A percentile compares a stretch with the other conserved stretches of the same genome.
Conservation (phyloP, 768 basidiomycete genomes). For the Aureoboletus auriporus region DNA sequence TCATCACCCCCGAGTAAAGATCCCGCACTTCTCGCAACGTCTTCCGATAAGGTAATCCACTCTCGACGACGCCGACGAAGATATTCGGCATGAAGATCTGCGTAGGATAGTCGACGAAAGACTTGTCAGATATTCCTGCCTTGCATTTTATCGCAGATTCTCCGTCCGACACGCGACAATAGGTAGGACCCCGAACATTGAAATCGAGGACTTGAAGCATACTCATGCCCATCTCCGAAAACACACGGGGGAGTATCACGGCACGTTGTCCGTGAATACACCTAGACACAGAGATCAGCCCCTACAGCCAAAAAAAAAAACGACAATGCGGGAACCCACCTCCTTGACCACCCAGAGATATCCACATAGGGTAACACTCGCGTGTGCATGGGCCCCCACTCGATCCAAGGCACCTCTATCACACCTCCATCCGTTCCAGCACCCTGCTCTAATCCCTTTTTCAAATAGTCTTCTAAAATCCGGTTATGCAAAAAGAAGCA, state of each 20-base stretch:
- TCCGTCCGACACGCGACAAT: too few relatives aligned
- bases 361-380: constrained; percentile 28
- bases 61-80: constrained; percentile 26
- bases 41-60: constrained; percentile 30
- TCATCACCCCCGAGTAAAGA: constrained; percentile 38
- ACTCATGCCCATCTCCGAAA: constrained; percentile 4
- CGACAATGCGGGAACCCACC: constrained; percentile 7
- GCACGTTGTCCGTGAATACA: constrained; percentile 43
- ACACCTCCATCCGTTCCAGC: neutral
- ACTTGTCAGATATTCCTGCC: neutral
- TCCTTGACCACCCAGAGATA: constrained; percentile 39
- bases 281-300: constrained; percentile 12
- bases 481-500: constrained; percentile 34
- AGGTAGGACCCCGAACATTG: constrained; percentile 12
- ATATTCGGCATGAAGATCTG: constrained; percentile 12
- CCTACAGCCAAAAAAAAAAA: too few relatives aligned
- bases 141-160: too few relatives aligned
- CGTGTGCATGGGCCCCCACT: constrained; percentile 37
- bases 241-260: constrained; percentile 21
- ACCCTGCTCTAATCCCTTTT: neutral
- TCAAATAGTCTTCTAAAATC: constrained; percentile 20
- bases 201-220: constrained; percentile 29
- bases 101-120: constrained; percentile 10
- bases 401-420: constrained; percentile 28
- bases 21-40: constrained; percentile 18